These are phyloP conservation scores for Ettlia oleoabundans DNA, from an alignment of 139 green algal genomes.

Conservation along the genomic window DNA sequence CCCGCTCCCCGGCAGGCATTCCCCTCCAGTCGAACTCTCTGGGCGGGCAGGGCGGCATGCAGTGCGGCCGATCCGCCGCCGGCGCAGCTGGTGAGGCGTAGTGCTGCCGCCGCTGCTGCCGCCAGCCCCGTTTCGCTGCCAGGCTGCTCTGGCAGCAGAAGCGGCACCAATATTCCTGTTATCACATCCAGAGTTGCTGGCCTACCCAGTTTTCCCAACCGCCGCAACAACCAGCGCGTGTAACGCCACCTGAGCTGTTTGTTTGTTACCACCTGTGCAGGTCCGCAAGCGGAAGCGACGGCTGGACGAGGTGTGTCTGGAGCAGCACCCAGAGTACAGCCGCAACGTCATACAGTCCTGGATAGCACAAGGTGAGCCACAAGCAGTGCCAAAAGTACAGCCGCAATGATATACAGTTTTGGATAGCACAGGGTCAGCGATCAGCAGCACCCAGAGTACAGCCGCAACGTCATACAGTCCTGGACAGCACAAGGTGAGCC, in stretches of 20 bases:
- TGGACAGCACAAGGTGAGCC: constrained; percentile 85
- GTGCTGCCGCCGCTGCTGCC: too few relatives aligned
- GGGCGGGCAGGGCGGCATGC: not conserved
- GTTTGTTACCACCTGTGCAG: not conserved
- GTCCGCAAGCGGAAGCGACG: constrained; percentile 47
- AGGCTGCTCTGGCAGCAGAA: not conserved
- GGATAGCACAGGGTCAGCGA: too few relatives aligned
- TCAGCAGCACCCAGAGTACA: constrained; percentile 78
- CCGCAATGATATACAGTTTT: not conserved
- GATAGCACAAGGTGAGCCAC: constrained; percentile 80
- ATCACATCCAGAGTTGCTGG: not conserved
- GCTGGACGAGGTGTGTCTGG: constrained; percentile 89
- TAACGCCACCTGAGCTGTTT: not conserved
- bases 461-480: constrained; percentile 85
- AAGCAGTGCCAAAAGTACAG: too few relatives aligned
- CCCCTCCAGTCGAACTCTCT: not conserved
- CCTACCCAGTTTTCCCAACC: too few relatives aligned
- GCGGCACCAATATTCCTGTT: not conserved
- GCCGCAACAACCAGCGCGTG: not conserved
- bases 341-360: constrained; percentile 89
- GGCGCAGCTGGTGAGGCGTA: constrained; percentile 13
- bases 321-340: constrained; percentile 76
- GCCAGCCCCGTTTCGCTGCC: too few relatives aligned
- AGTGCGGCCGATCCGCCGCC: constrained; percentile 22
- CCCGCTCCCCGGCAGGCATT: not conserved